Conservation (phyloP, 768 basidiomycete species). For the Myochromella boudieri region DNA sequence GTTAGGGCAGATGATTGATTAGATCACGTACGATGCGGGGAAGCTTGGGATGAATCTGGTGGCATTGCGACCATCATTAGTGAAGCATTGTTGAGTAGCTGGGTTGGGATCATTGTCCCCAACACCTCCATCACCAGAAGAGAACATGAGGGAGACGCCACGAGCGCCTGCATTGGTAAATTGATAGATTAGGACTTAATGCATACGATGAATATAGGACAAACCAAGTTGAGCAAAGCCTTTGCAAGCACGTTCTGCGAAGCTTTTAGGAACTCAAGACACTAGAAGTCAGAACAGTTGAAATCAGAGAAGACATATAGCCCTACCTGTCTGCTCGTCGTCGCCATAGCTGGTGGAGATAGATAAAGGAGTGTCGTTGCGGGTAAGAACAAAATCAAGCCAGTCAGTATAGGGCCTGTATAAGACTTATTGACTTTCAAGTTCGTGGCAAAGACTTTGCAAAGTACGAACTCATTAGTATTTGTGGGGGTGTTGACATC, state of each 20-base stretch:
- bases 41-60: conserved; percentile 59
- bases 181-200: too few species aligned
- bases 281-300: not conserved
- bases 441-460: not conserved
- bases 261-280: conserved; percentile 51
- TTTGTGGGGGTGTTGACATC: conserved; percentile 38
- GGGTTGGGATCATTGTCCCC: conserved; percentile 61
- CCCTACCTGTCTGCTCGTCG: conserved; percentile 64
- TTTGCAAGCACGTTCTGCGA: conserved; percentile 56
- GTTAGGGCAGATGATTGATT: too few species aligned
- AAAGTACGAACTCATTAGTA: conserved; percentile 34
- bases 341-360: conserved; percentile 78
- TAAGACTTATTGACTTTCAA: too few species aligned
- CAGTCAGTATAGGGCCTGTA: conserved; percentile 43
- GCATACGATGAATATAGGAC: too few species aligned
- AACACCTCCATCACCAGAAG: conserved; percentile 69
- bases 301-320: not conserved
- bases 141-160: conserved; percentile 64
- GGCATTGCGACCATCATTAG: conserved; percentile 56
- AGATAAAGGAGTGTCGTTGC: conserved; percentile 48
- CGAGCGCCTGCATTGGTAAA: conserved; percentile 53
- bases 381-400: conserved; percentile 56
- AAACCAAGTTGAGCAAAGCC: conserved; percentile 67
- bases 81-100: conserved; percentile 49
- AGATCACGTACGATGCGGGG: conserved; percentile 48